These are phyloP conservation scores for Blastobotrys peoriensis DNA, from an alignment of 805 yeast genomes.

Conservation along the genomic window DNA sequence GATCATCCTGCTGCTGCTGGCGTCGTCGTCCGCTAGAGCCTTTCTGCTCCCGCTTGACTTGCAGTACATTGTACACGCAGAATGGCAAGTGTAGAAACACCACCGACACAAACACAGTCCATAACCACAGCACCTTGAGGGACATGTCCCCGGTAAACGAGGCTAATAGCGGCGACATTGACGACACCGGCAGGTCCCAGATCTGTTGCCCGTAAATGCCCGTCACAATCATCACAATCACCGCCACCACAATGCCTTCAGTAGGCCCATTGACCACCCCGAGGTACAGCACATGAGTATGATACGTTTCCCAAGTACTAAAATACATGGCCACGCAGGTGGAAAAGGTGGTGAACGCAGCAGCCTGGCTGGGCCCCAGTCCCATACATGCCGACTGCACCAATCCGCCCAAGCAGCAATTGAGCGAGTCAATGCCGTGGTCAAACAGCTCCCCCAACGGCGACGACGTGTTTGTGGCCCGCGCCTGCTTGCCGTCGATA, in stretches of 20 bases:
- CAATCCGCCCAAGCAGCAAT: conserved; percentile 73
- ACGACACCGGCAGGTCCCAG: conserved; percentile 48
- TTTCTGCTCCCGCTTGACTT: conserved; percentile 43
- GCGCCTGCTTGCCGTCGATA: conserved; percentile 94
- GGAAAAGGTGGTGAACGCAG: conserved; percentile 68
- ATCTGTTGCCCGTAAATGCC: conserved; percentile 52
- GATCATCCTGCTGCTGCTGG: conserved; percentile 18
- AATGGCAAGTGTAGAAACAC: conserved; percentile 56
- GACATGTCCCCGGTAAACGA: conserved; percentile 9
- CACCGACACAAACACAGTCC: conserved; percentile 29
- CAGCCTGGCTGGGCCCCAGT: conserved; percentile 72
- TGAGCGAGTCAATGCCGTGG: conserved; percentile 72
- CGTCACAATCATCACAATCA: conserved; percentile 51
- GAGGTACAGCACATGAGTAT: conserved; percentile 77
- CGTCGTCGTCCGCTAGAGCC: conserved; percentile 31
- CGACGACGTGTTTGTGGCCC: conserved; percentile 88
- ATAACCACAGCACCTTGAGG: conserved; percentile 26
- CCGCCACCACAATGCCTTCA: conserved; percentile 77
- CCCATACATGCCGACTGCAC: conserved; percentile 73
- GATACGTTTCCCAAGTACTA: conserved; percentile 93
- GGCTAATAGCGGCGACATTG: conserved; percentile 25
- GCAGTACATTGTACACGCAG: conserved; percentile 47
- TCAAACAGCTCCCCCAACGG: conserved; percentile 95
- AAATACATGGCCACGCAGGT: conserved; percentile 50
- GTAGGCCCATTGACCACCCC: conserved; percentile 91